Evolutionary conservation across 345 rosid genomes (phyloP), one percentile per base, ranked within the genome.

Genomic region (Pugionium dolabratum): DNA sequence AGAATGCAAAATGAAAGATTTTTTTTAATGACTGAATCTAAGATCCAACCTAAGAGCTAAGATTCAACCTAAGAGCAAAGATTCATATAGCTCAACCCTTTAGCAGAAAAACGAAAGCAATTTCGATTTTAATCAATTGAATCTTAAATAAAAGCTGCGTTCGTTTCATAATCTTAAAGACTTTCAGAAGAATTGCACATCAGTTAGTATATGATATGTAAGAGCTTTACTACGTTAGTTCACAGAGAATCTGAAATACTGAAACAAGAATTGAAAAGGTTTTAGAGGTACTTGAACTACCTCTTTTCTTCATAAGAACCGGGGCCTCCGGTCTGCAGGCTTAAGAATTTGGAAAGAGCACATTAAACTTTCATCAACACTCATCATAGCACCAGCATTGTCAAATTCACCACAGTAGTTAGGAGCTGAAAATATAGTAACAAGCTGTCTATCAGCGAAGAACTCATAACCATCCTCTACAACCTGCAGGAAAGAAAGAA

Each of bases 401-500:
- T 70, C 74, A 36, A 70, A 70, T 46, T 70, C 74, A 61, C 74
- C 74, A 36, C 74, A 70, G 67, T 70, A 70, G 55, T 70, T 70
- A n/a, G 74, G 74, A 70, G 74, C 68, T 35, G 74, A 70, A 44
- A 70, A 70, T 54, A 70, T 61, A 70, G 74, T 70, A 36, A 70
- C 74, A 62, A 88, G 88, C 78, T 86, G 92, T 62, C 95, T 72
- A 69, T 84, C 64, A 45, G 93, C 97, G 74, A 90, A 90, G 79
- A 90, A 90, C 77, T 90, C 96, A 2, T 88, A 90, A 32, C 96
- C 97, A 86, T 90, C 97, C 81, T 90, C 97, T 71, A 88, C 96
- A 59, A 90, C 96, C 97, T 90, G 82, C 0, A 55, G 43, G 42
- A 46, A 8, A 9, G 1, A 5, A 9, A 40, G 9, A 40, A 7